Conservation (phyloP, 495 filamentous ascomycete species). For the Lentithecium fluviatile region DNA sequence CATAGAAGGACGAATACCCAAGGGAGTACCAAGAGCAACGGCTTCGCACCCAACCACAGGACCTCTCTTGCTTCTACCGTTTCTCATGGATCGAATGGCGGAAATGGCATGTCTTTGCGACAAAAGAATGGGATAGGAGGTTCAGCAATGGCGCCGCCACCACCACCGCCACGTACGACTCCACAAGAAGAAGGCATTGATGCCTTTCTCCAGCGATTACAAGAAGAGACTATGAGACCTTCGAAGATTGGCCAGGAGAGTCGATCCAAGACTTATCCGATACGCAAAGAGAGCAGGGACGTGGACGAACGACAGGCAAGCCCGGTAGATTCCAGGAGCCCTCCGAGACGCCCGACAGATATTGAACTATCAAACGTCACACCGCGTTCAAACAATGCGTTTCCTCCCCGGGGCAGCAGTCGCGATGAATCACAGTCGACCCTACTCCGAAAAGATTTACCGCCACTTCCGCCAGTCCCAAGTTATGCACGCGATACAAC, state of each 20-base stretch:
- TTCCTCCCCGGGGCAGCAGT: constrained; percentile 16
- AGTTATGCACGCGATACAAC: constrained; percentile 49
- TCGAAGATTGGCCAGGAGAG: constrained; percentile 14
- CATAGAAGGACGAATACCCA: constrained; percentile 41
- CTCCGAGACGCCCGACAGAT: constrained; percentile 13
- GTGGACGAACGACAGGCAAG: constrained; percentile 2
- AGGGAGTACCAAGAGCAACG: constrained; percentile 31
- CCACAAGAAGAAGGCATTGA: constrained; percentile 36
- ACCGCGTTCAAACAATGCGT: constrained; percentile 15
- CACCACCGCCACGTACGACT: constrained; percentile 22
- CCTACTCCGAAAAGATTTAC: constrained; percentile 11
- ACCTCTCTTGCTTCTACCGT: constrained; percentile 31
- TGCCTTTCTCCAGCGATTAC: constrained; percentile 37
- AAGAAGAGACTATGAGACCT: constrained; percentile 23
- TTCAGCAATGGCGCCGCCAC: constrained; percentile 8
- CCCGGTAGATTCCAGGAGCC: constrained; percentile 15
- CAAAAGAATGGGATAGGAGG: constrained; percentile 13
- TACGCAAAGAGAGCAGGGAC: constrained; percentile 34
- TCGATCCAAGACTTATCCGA: constrained; percentile 36
- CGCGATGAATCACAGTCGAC: constrained; percentile 25
- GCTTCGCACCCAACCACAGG: constrained; percentile 18
- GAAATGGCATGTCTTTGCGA: constrained; percentile 13
- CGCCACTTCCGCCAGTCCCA: constrained; percentile 48
- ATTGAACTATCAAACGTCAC: background rate
- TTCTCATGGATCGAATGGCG: constrained; percentile 22